Percentiles rank a stretch among this genome's conserved stretches.
Evolutionary conservation across 495 filamentous ascomycete genomes (phyloP).

Genomic region (Neurospora sublineolata): DNA sequence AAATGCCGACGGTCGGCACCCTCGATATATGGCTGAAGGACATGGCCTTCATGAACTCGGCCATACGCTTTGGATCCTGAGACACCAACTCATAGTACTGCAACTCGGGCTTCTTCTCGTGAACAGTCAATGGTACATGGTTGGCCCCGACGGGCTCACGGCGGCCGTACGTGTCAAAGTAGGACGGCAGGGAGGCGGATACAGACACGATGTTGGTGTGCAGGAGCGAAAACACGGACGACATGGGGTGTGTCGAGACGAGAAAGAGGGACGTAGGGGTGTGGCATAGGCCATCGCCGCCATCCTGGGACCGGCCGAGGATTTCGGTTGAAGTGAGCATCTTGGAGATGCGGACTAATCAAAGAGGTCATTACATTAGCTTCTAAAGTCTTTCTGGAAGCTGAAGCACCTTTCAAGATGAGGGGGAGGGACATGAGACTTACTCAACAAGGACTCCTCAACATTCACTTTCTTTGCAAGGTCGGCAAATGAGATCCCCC

Average conservation of each 20-base stretch:
- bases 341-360: conserved; percentile 16
- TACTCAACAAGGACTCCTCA: conserved; percentile 18
- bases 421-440: not conserved
- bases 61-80: conserved; percentile 8
- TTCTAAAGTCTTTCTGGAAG: not conserved
- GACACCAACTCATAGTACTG: conserved; percentile 20
- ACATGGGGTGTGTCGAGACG: conserved; percentile 10
- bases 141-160: conserved; percentile 14
- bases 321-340: conserved; percentile 23
- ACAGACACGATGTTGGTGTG: conserved; percentile 18
- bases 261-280: conserved; percentile 20
- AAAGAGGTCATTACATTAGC: conserved; percentile 1
- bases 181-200: conserved; percentile 16
- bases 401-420: not conserved
- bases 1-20: conserved; percentile 22
- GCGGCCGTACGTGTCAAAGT: conserved; percentile 25
- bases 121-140: conserved; percentile 17
- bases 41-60: conserved; percentile 20
- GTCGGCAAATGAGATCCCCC: not conserved
- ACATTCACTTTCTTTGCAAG: conserved; percentile 17
- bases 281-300: conserved; percentile 6
- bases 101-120: conserved; percentile 12
- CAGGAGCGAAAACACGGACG: conserved; percentile 47
- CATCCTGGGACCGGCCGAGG: conserved; percentile 9
- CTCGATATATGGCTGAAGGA: conserved; percentile 7